Evolutionary conservation across 1,284 basidiomycete genomes (phyloP), one percentile per base, ranked within the genome.

Genomic region (Golubevia sp.): DNA sequence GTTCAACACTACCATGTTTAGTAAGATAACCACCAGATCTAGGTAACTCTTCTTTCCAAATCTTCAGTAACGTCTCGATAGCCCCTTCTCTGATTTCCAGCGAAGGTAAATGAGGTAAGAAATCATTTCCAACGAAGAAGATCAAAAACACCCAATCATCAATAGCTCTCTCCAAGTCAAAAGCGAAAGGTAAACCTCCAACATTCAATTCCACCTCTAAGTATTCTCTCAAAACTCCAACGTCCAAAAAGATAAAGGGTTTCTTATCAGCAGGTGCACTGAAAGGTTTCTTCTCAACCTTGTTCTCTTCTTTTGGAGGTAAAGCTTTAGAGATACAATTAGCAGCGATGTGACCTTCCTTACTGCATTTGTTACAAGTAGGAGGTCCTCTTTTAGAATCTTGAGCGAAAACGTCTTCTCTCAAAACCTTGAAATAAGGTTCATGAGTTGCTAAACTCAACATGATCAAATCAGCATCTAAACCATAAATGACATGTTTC

Each of bases 61-160:
- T 97, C 84, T 89, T 91, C 79, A 99, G 86, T 65, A 99, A 86
- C 58, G 91, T 94, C 86, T 99, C 97, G 86, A 99, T 97, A 27
- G 96, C 97, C 62, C 96, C 97, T 86, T 99, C 97, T 76, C 97
- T 90, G 83, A 99, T 99, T 87, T 99, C 97, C 86, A 99, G 89
- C 64, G 91, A 93, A 23, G 97, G 97, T 66, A 99, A 87, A 86
- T 99, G 97, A 18, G 97, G 97, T 80, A 99, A 87, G 87, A 99
- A 99, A 86, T 99, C 97, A 87, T 99, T 99, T 76, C 97, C 97
- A 80, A 99, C 96, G 85, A 99, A 98, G 89, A 99, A 98, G 79
- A 98, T 98, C 78, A 99, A 88, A 83, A 99, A 90, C 76, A 99
- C 93, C 96, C 97, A 99, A 85, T 99, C 97, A 88, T 99, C 97